Evolutionary conservation across 2,329 filamentous ascomycete genomes (phyloP), one percentile per base, ranked within the genome.

Genomic region (Alternaria arbusti): DNA sequence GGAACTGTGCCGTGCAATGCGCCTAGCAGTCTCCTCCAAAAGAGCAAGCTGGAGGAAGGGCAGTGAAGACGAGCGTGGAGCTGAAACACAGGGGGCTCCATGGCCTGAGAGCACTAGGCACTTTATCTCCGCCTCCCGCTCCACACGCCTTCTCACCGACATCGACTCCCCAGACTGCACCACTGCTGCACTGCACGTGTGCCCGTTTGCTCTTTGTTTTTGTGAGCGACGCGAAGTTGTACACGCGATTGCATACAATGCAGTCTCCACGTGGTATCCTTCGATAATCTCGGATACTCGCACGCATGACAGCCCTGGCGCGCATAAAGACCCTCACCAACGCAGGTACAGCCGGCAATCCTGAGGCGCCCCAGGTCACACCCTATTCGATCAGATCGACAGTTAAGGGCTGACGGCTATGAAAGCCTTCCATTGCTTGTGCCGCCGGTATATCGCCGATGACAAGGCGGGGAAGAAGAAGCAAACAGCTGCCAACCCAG

Each of bases 351-450:
- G 36, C 52, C 46, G 40, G 22, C 49, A 46, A 32, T 17, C 30
- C 47, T 63, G 65, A 65, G 51, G 65, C 65, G 52, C 22, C 12
- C 20, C 11, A 45, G 25, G 59, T 67, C 51, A 50, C 59, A 63
- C 59, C 55, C 47, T 43, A 40, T 30, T 43, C 52, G 25, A 23
- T 45, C 43, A 52, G 12, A 28, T 32, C 10, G 44, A 47, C 28
- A 57, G 17, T 30, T 2, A 17, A 25, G 9, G 25, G 17, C 12
- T 25, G 17, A 49, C 32, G 25, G 32, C 50, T 52, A 17, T 17
- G 40, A 25, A 26, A 46, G 46, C 49, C 32, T 32, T 49, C 47
- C n/a, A 4, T 58, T 62, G 54, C 54, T 60, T 60, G 44, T 58
- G 36, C 49, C 59, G 47, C 30, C 59, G 28, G 59, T 45, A 52